phyloP scores from a whole-genome alignment of 768 basidiomycete genomes.

The Mycena capillaripes region DNA sequence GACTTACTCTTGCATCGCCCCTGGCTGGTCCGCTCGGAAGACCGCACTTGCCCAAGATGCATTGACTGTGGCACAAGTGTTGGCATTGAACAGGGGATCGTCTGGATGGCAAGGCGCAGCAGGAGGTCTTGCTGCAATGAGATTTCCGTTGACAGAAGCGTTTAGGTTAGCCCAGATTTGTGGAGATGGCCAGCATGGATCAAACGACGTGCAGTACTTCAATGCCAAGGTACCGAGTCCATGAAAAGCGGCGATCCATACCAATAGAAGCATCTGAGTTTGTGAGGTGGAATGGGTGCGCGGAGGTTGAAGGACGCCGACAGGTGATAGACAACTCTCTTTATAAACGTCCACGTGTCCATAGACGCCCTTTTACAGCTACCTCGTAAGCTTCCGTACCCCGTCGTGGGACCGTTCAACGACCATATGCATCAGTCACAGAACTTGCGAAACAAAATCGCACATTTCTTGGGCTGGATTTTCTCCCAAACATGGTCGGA shows the following conservation, averaged over 20 bases:
- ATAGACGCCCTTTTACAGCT: too few species aligned
- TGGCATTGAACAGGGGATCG: constrained; percentile 18
- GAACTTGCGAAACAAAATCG: too few species aligned
- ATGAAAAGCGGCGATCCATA: neutral
- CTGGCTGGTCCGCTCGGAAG: constrained; percentile 23
- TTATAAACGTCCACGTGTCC: too few species aligned
- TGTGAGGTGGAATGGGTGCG: too few species aligned
- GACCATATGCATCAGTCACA: too few species aligned
- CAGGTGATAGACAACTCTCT: too few species aligned
- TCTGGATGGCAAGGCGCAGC: constrained; percentile 22
- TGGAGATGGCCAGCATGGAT: constrained; percentile 23
- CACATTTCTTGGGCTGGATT: too few species aligned
- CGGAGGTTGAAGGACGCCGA: too few species aligned
- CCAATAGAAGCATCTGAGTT: neutral
- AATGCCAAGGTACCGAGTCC: constrained; percentile 2
- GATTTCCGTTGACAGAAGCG: constrained; percentile 14
- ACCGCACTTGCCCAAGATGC: constrained; percentile 22
- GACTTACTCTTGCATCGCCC: constrained; percentile 22
- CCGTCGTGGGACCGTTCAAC: too few species aligned
- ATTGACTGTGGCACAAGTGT: constrained; percentile 20
- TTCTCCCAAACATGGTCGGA: too few species aligned
- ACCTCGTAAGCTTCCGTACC: too few species aligned
- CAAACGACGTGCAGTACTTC: constrained; percentile 17
- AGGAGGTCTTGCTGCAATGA: constrained; percentile 19
- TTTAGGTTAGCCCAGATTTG: constrained; percentile 17